Percentiles rank a stretch among this genome's conserved stretches.
These are phyloP conservation scores for Euphorbia pulcherrima DNA, from an alignment of 345 rosid species.

Conservation along the genomic window DNA sequence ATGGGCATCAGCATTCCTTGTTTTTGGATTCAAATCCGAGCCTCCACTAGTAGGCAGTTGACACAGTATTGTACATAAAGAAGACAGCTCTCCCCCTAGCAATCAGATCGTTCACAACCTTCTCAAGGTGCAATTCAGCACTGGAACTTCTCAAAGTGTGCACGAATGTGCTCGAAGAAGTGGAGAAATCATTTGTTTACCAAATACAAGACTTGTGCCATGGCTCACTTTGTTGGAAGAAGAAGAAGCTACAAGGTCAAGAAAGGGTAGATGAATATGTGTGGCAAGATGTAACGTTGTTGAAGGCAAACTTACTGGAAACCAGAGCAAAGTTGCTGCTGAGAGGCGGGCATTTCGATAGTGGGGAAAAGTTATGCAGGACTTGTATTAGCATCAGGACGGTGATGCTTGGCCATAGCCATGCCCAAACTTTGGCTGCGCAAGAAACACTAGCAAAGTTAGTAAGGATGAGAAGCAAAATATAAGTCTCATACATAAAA, in stretches of 20 bases:
- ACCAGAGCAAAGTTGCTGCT: constrained; percentile 81
- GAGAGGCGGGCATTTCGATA: constrained; percentile 82
- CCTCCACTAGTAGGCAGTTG: constrained; percentile 75
- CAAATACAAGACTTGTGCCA: constrained; percentile 87
- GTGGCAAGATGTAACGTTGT: constrained; percentile 84
- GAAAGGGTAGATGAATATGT: constrained; percentile 74
- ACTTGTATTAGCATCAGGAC: constrained; percentile 88
- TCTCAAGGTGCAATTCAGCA: constrained; percentile 84
- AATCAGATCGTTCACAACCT: constrained; percentile 65
- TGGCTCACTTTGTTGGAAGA: constrained; percentile 84
- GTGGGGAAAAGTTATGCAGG: constrained; percentile 78
- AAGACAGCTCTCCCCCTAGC: constrained; percentile 82
- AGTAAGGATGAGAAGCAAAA: constrained; percentile 90
- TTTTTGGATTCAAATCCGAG: constrained; percentile 82
- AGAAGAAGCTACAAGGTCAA: constrained; percentile 47
- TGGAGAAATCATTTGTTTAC: constrained; percentile 82
- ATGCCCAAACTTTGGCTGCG: constrained; percentile 76
- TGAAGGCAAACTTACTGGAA: constrained; percentile 74
- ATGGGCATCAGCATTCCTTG: constrained; percentile 90
- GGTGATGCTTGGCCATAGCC: constrained; percentile 88
- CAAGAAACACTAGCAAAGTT: constrained; percentile 86
- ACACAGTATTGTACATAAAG: constrained; percentile 72
- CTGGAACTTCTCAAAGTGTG: constrained; percentile 81
- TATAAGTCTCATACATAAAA: constrained; percentile 29
- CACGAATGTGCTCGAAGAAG: constrained; percentile 83